Percentiles rank a stretch among this genome's conserved stretches.
Evolutionary conservation across 2,329 filamentous ascomycete genomes (phyloP).

Genomic region (Hypoxylon sp.): DNA sequence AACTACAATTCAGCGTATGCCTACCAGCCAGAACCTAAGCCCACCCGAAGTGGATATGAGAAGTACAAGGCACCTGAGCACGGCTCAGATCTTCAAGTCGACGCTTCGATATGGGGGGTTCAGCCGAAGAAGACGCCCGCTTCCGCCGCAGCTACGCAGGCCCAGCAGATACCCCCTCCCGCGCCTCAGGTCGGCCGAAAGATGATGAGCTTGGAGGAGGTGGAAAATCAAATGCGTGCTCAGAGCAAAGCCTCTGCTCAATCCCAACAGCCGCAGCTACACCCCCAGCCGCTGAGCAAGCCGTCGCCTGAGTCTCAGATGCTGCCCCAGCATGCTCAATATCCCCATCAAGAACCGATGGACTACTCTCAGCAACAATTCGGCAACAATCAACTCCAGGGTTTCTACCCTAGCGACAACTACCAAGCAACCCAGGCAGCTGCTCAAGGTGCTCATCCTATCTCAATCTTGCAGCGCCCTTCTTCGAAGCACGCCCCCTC

Average conservation of each 20-base stretch:
- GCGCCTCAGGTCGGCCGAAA: slow-evolving; percentile 63
- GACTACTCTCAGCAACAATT: slow-evolving; percentile 43
- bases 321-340: slow-evolving; percentile 39
- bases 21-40: slow-evolving; percentile 58
- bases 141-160: slow-evolving; percentile 35
- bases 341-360: slow-evolving; percentile 41
- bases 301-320: slow-evolving; percentile 32
- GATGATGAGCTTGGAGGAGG: slow-evolving; percentile 95
- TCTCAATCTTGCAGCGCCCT: slow-evolving; percentile 65
- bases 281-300: slow-evolving; percentile 40
- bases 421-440: slow-evolving; percentile 44
- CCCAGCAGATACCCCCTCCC: slow-evolving; percentile 41
- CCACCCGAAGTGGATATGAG: slow-evolving; percentile 85
- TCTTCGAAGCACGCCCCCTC: slow-evolving; percentile 53
- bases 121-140: slow-evolving; percentile 65
- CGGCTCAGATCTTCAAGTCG: slow-evolving; percentile 88
- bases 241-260: slow-evolving; percentile 62
- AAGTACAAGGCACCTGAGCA: slow-evolving; percentile 86
- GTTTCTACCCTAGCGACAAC: slow-evolving; percentile 38
- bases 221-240: slow-evolving; percentile 88
- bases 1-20: slow-evolving; percentile 45
- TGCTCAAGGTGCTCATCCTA: slow-evolving; percentile 57
- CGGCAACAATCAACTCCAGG: slow-evolving; percentile 39
- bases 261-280: slow-evolving; percentile 46
- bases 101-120: slow-evolving; percentile 91